Percentiles rank a stretch among this genome's conserved stretches.
These are phyloP conservation scores for Aspergillus intermedius DNA, from an alignment of 2,329 filamentous ascomycete genomes.

Conservation along the genomic window DNA sequence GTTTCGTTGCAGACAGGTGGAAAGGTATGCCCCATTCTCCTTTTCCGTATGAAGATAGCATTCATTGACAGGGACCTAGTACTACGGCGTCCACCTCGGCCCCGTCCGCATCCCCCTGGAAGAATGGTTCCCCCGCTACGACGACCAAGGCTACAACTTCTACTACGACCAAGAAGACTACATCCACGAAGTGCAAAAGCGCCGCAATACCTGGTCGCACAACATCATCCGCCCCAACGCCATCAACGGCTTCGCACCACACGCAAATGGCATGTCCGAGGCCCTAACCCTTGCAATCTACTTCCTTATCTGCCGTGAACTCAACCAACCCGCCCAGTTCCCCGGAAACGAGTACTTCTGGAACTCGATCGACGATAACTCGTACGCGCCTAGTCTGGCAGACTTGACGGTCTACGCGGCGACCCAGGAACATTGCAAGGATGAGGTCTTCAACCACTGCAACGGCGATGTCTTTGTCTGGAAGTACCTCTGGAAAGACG, in stretches of 20 bases:
- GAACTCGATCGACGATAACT: slow-evolving; percentile 21
- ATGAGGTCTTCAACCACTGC: slow-evolving; percentile 22
- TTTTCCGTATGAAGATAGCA: neutral
- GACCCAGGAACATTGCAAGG: slow-evolving; percentile 13
- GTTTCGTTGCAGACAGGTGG: slow-evolving; percentile 26
- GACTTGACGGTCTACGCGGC: slow-evolving; percentile 21
- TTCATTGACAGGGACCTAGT: neutral
- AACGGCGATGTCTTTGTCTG: slow-evolving; percentile 26
- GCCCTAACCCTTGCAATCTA: slow-evolving; percentile 22
- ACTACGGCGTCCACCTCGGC: slow-evolving; percentile 25
- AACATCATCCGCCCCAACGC: slow-evolving; percentile 25
- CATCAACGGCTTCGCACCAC: slow-evolving; percentile 23
- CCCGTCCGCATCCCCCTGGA: slow-evolving; percentile 16
- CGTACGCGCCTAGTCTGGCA: slow-evolving; percentile 21
- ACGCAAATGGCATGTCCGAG: slow-evolving; percentile 25
- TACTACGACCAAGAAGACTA: slow-evolving; percentile 20
- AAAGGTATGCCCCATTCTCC: slow-evolving; percentile 11
- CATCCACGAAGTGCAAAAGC: slow-evolving; percentile 10
- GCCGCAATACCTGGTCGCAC: slow-evolving; percentile 16
- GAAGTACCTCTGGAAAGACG: slow-evolving; percentile 17
- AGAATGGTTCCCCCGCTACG: slow-evolving; percentile 15
- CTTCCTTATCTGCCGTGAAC: slow-evolving; percentile 21
- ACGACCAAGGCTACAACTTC: slow-evolving; percentile 15
- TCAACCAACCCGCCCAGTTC: slow-evolving; percentile 13
- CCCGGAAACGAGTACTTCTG: slow-evolving; percentile 25